Percentiles rank a stretch among this genome's conserved stretches.
Evolutionary conservation across 176 grass and related monocot genomes (phyloP).

Genomic region (Elymus sibiricus): DNA sequence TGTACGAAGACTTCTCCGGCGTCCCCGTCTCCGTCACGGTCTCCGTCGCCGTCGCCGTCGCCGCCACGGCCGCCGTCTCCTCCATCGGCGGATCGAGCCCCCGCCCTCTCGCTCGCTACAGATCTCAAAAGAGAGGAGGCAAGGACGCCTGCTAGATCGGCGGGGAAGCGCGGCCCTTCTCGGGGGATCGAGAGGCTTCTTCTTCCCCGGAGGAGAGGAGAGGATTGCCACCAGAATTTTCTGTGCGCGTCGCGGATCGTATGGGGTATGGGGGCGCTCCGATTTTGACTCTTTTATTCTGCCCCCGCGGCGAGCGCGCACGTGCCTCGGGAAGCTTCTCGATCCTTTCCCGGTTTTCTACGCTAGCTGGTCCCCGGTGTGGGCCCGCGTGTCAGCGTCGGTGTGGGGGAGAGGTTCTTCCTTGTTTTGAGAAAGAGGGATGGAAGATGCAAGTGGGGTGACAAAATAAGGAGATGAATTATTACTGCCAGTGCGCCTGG

Average conservation of each 20-base stretch:
- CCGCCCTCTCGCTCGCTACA: neutral
- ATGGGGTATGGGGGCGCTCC: neutral
- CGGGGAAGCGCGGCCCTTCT: neutral
- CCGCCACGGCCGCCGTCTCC: constrained; percentile 36
- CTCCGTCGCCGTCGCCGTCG: neutral
- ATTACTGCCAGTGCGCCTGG: too few relatives aligned
- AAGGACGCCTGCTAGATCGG: neutral
- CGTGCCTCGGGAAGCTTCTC: constrained; percentile 27
- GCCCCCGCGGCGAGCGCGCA: neutral
- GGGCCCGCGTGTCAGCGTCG: neutral
- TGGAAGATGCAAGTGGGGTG: neutral
- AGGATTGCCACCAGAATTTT: neutral
- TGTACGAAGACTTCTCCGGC: constrained; percentile 68
- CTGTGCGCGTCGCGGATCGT: neutral
- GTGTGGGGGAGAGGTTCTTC: neutral
- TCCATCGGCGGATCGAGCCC: constrained; percentile 36
- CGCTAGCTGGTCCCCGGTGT: neutral
- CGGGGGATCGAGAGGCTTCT: constrained; percentile 1
- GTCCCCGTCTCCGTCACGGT: neutral
- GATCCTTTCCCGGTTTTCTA: neutral
- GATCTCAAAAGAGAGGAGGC: constrained; percentile 1
- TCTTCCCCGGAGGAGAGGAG: neutral
- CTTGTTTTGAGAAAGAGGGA: neutral
- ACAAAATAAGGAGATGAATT: too few relatives aligned
- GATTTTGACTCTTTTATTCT: neutral